These are phyloP conservation scores for Tephrocybe rancida DNA, from an alignment of 768 basidiomycete genomes.

Conservation along the genomic window DNA sequence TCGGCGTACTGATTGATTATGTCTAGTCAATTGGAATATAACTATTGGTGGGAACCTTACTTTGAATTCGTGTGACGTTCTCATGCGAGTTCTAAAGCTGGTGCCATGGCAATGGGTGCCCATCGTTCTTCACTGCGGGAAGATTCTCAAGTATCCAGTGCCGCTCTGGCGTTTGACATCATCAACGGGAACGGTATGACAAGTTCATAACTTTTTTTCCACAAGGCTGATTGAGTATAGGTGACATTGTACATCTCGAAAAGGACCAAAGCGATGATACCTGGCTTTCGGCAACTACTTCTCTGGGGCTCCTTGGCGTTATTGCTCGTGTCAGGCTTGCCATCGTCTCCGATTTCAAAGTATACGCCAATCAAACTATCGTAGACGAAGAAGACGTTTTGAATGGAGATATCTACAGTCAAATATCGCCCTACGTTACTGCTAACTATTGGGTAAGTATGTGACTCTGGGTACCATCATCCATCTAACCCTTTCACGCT, in stretches of 20 bases:
- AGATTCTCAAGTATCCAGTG: constrained; percentile 37
- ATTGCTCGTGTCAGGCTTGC: constrained; percentile 34
- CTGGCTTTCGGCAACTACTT: constrained; percentile 40
- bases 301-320: constrained; percentile 37
- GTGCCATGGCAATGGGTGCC: constrained; percentile 40
- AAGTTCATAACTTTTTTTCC: background rate
- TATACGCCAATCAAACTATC: constrained; percentile 35
- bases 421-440: constrained; percentile 39
- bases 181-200: constrained; percentile 35
- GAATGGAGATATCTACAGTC: constrained; percentile 31
- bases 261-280: constrained; percentile 32
- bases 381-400: constrained; percentile 32
- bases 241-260: constrained; percentile 35
- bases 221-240: constrained; percentile 11
- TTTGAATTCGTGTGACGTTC: background rate
- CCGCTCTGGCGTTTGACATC: constrained; percentile 36
- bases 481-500: background rate
- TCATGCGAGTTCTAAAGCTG: constrained; percentile 20
- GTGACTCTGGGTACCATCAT: background rate
- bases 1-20: background rate
- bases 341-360: constrained; percentile 36
- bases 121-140: constrained; percentile 41
- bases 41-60: constrained; percentile 27
- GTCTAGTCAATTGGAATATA: constrained; percentile 39
- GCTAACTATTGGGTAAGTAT: constrained; percentile 38